phyloP scores from a whole-genome alignment of 192 early-diverging fungal genomes.

The Gamsiella multidivaricata region DNA sequence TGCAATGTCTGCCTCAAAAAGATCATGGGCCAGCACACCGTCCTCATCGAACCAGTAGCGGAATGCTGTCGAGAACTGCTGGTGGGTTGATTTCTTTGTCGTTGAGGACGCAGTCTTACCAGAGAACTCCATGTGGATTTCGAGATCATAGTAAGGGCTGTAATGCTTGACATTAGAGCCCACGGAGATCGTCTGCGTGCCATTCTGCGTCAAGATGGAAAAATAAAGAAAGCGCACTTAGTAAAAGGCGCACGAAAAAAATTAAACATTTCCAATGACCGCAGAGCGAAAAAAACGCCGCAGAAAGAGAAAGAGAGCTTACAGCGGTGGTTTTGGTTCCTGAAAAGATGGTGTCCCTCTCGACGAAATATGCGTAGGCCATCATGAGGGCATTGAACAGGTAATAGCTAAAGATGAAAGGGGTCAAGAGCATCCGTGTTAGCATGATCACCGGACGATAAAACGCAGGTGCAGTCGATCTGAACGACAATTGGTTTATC shows the following conservation, averaged over 20 bases:
- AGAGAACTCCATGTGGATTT: conserved; percentile 53
- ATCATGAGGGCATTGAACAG: conserved; percentile 61
- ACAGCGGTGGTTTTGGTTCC: conserved; percentile 63
- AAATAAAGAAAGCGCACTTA: too few relatives aligned
- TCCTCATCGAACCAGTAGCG: conserved; percentile 74
- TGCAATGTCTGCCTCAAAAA: conserved; percentile 65
- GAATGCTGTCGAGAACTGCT: conserved; percentile 66
- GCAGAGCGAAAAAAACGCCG: neutral
- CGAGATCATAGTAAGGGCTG: conserved; percentile 67
- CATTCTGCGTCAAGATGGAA: conserved; percentile 32
- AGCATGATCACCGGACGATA: neutral
- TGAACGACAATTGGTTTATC: too few relatives aligned
- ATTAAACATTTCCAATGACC: neutral
- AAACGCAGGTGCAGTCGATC: neutral
- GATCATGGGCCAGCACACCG: conserved; percentile 66
- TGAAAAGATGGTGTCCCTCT: conserved; percentile 75
- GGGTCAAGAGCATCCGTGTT: neutral
- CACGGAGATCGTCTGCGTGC: conserved; percentile 62
- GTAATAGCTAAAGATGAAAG: conserved; percentile 43
- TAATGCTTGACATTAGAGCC: conserved; percentile 61
- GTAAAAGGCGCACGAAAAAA: neutral
- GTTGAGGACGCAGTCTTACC: conserved; percentile 20
- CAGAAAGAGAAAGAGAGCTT: neutral
- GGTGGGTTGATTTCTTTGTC: conserved; percentile 60
- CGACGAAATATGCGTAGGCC: conserved; percentile 67